These are phyloP conservation scores for Aristolochia contorta DNA, from an alignment of 164 flowering plant species.

Conservation along the genomic window DNA sequence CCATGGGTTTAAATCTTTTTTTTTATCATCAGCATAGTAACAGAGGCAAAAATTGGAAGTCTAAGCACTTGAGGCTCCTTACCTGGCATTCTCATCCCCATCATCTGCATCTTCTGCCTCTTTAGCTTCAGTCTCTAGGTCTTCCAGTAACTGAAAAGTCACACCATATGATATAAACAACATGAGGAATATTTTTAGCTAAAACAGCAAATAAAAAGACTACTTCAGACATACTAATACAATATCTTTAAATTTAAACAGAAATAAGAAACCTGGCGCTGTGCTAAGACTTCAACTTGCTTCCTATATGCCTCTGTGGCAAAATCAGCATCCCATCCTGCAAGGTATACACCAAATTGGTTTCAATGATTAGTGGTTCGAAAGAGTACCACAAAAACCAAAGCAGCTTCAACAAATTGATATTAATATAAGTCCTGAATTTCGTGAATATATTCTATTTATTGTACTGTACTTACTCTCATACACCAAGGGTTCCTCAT, in stretches of 20 bases:
- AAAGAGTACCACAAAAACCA: background rate
- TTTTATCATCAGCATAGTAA: background rate
- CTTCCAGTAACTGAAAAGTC: slow-evolving; percentile 64
- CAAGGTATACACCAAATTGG: background rate
- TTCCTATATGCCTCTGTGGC: slow-evolving; percentile 94
- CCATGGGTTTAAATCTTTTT: background rate
- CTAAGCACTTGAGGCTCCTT: background rate
- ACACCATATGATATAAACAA: background rate
- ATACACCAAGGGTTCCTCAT: slow-evolving; percentile 87
- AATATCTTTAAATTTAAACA: background rate
- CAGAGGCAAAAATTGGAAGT: background rate
- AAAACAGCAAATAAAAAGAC: slow-evolving; percentile 1
- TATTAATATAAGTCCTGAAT: background rate
- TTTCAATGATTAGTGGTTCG: background rate
- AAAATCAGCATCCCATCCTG: slow-evolving; percentile 99
- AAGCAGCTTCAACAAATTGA: background rate
- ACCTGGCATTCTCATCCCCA: slow-evolving; percentile 15
- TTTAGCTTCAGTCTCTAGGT: slow-evolving; percentile 67
- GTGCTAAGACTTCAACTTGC: slow-evolving; percentile 88
- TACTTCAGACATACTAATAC: background rate
- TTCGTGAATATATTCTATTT: background rate
- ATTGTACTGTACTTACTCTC: slow-evolving; percentile 53
- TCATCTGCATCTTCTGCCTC: slow-evolving; percentile 53
- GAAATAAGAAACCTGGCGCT: slow-evolving; percentile 60
- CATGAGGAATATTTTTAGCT: background rate